Evolutionary conservation across 805 yeast genomes (phyloP).

Genomic region (Komagataella populi): DNA sequence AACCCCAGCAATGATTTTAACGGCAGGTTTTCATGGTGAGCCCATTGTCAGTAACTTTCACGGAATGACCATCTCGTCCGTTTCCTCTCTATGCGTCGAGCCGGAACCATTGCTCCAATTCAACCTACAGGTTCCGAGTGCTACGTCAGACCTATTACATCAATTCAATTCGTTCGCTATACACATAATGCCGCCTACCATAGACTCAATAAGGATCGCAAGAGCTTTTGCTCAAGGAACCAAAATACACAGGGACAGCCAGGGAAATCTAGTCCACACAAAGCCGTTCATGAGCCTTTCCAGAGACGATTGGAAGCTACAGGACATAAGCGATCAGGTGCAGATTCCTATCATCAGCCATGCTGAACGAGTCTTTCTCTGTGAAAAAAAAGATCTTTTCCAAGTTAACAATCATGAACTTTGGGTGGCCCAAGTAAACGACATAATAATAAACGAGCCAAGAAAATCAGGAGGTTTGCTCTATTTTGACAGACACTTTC

Average conservation of each 20-base stretch:
- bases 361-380: conserved; percentile 49
- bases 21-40: conserved; percentile 25
- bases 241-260: conserved; percentile 24
- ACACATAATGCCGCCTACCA: conserved; percentile 58
- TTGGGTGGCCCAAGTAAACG: conserved; percentile 72
- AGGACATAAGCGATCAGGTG: conserved; percentile 8
- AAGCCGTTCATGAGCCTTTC: conserved; percentile 39
- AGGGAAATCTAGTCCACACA: conserved; percentile 17
- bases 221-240: conserved; percentile 50
- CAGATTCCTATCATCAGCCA: conserved; percentile 41
- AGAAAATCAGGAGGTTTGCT: conserved; percentile 46
- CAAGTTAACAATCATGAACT: conserved; percentile 77
- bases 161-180: conserved; percentile 48
- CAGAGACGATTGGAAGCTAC: conserved; percentile 22
- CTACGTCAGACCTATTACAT: conserved; percentile 59
- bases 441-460: conserved; percentile 24
- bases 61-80: conserved; percentile 82
- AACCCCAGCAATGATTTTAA: conserved; percentile 37
- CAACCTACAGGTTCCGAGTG: conserved; percentile 77
- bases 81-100: conserved; percentile 63
- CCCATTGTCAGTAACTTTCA: conserved; percentile 19
- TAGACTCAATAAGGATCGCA: conserved; percentile 42
- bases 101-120: conserved; percentile 77
- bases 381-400: conserved; percentile 38
- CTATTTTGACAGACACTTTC: conserved; percentile 52